phyloP scores from a whole-genome alignment of 2,329 filamentous ascomycete genomes.

The Didymella lethalis region DNA sequence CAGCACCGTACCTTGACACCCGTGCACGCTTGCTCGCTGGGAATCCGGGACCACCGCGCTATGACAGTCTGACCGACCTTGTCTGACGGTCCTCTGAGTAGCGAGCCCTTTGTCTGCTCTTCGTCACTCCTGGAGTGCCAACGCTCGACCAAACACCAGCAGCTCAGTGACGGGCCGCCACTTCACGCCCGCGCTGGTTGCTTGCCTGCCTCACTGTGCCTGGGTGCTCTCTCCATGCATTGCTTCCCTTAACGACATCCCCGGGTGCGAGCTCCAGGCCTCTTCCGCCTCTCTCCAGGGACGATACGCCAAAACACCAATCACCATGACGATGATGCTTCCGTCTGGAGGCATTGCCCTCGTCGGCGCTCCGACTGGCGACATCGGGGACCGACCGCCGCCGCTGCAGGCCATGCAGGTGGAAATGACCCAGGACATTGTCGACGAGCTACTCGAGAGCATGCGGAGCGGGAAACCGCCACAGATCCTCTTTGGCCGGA shows the following conservation, averaged over 20 bases:
- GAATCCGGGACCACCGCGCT: constrained; percentile 49
- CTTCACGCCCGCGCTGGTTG: constrained; percentile 35
- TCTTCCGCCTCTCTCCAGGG: constrained; percentile 19
- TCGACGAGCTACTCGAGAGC: constrained; percentile 52
- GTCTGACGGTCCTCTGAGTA: constrained; percentile 46
- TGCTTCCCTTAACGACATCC: constrained; percentile 45
- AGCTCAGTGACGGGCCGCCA: constrained; percentile 37
- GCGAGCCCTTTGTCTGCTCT: constrained; percentile 47
- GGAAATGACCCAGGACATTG: constrained; percentile 51
- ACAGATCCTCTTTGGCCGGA: constrained; percentile 50
- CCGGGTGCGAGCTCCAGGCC: constrained; percentile 48
- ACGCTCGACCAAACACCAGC: constrained; percentile 36
- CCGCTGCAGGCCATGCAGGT: constrained; percentile 53
- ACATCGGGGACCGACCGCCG: constrained; percentile 43
- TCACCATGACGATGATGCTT: constrained; percentile 44
- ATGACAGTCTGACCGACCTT: constrained; percentile 50
- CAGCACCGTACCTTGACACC: constrained; percentile 49
- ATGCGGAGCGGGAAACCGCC: constrained; percentile 48
- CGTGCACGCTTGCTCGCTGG: constrained; percentile 48
- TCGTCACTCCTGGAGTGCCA: constrained; percentile 39
- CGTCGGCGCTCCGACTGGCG: constrained; percentile 49
- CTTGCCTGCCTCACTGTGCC: constrained; percentile 42
- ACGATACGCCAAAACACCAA: constrained; percentile 23
- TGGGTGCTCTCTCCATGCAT: constrained; percentile 53
- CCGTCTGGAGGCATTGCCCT: constrained; percentile 48